A percentile compares a stretch with the other conserved stretches of the same genome.
phyloP scores from a whole-genome alignment of 164 flowering plant genomes.

The Cinnamomum micranthum region DNA sequence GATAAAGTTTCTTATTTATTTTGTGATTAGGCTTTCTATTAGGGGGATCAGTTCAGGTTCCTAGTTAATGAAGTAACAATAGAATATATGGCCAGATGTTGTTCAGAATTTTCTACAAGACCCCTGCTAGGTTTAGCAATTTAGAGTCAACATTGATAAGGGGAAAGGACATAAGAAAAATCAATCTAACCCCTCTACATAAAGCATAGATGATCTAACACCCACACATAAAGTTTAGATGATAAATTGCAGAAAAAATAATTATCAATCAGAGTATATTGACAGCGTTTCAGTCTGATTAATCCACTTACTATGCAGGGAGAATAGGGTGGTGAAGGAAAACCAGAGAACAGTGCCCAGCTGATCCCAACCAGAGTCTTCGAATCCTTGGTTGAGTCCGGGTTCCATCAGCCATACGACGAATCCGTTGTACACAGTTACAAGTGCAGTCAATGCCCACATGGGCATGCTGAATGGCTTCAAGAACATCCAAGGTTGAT shows the following conservation, averaged over 20 bases:
- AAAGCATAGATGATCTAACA: background rate
- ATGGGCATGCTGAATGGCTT: slow-evolving; percentile 37
- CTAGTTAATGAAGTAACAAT: no score
- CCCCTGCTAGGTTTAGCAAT: background rate
- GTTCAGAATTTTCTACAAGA: background rate
- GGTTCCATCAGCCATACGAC: slow-evolving; percentile 52
- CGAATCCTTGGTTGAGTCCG: slow-evolving; percentile 34
- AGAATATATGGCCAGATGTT: no score
- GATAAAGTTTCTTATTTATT: no score
- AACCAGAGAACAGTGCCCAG: slow-evolving; percentile 49
- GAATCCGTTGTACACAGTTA: slow-evolving; percentile 36
- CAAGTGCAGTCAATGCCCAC: slow-evolving; percentile 40
- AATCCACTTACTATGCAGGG: slow-evolving; percentile 55
- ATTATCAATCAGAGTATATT: background rate
- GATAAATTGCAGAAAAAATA: background rate
- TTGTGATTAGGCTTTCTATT: no score
- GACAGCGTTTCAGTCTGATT: background rate
- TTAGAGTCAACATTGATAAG: background rate
- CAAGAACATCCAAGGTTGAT: slow-evolving; percentile 28
- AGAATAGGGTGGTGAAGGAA: slow-evolving; percentile 52
- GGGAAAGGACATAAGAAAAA: background rate
- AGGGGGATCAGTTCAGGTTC: no score
- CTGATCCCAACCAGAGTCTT: slow-evolving; percentile 40
- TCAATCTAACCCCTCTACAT: background rate
- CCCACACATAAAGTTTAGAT: background rate